Conservation (phyloP, 2,329 filamentous ascomycete species). For the Diaporthe citri region DNA sequence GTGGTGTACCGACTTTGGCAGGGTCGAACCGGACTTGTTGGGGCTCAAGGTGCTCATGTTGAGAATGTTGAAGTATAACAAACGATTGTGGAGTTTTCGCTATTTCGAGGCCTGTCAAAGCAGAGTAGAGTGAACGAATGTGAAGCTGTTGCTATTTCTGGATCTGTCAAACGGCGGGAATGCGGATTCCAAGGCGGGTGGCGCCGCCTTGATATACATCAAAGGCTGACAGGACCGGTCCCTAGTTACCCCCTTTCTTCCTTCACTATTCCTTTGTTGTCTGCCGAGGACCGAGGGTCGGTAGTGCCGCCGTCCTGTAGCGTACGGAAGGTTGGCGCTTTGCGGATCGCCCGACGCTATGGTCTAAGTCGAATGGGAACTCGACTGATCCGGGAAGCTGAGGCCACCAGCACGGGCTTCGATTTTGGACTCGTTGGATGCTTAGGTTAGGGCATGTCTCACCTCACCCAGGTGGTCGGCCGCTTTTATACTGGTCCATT, state of each 20-base stretch:
- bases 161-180: background rate
- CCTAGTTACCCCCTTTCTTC: background rate
- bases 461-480: background rate
- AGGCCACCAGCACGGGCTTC: conserved; percentile 4
- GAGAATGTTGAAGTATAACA: background rate
- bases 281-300: conserved; percentile 6
- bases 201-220: conserved; percentile 16
- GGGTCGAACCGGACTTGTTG: background rate
- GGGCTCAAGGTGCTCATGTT: background rate
- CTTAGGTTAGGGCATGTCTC: background rate
- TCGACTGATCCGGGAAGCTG: background rate
- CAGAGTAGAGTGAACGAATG: background rate
- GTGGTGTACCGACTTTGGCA: conserved; percentile 18
- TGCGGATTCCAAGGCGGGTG: conserved; percentile 1
- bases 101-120: too few species aligned
- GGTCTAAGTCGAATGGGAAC: background rate
- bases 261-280: background rate
- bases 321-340: background rate
- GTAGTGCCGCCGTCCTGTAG: background rate
- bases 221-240: background rate
- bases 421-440: background rate
- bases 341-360: conserved; percentile 20
- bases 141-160: background rate
- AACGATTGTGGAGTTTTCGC: background rate
- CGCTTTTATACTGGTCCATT: conserved; percentile 6